These are phyloP conservation scores for Solanum medicagineum DNA, from an alignment of 257 asterid species.

Conservation along the genomic window DNA sequence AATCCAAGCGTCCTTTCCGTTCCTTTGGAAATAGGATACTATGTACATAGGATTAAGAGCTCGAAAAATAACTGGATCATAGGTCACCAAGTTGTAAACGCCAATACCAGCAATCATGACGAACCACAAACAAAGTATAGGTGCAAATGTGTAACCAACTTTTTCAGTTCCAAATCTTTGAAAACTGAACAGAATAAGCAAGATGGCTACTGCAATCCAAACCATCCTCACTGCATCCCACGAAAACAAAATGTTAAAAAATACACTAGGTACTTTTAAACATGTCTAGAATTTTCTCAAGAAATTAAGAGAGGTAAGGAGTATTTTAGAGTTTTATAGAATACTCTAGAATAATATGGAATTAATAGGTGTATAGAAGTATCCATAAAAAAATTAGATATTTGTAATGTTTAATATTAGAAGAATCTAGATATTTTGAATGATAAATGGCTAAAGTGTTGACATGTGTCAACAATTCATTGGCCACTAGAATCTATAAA, in stretches of 20 bases:
- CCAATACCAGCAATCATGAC: slow-evolving; percentile 34
- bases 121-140: slow-evolving; percentile 50
- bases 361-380: no score
- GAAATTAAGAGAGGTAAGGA: no score
- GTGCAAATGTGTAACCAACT: slow-evolving; percentile 63
- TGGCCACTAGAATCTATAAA: no score
- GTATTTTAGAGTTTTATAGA: no score
- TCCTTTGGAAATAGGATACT: slow-evolving; percentile 39
- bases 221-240: slow-evolving; percentile 31
- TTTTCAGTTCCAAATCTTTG: slow-evolving; percentile 73
- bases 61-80: slow-evolving; percentile 28
- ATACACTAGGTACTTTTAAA: no score
- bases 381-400: no score
- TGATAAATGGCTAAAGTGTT: no score
- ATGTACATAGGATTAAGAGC: slow-evolving; percentile 58
- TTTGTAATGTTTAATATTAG: no score
- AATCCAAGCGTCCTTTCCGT: slow-evolving; percentile 49
- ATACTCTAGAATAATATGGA: no score
- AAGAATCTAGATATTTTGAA: no score
- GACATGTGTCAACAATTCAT: no score
- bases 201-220: slow-evolving; percentile 34
- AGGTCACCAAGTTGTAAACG: slow-evolving; percentile 32
- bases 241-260: background rate
- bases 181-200: slow-evolving; percentile 31
- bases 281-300: no score